Conservation (phyloP, 2,329 filamentous ascomycete species). For the Tolypocladium tundrense region DNA sequence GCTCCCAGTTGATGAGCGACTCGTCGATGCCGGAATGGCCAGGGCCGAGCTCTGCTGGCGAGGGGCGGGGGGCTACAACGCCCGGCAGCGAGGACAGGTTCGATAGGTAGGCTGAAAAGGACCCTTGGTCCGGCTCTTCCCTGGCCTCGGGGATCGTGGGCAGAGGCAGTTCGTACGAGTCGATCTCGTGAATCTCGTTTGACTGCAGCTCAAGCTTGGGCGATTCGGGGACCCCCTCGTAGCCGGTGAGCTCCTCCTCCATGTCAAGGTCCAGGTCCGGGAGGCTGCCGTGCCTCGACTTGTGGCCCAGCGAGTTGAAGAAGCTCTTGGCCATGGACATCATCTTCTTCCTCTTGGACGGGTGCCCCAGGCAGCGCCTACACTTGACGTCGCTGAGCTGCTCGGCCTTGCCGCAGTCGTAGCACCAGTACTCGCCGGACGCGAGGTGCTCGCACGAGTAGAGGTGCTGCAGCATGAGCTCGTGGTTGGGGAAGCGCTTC, state of each 20-base stretch:
- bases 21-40: constrained; percentile 6
- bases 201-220: constrained; percentile 33
- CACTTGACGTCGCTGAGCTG: constrained; percentile 41
- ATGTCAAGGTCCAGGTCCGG: constrained; percentile 15
- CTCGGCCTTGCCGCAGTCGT: constrained; percentile 41
- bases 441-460: constrained; percentile 28
- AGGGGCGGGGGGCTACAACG: background rate
- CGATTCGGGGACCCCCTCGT: constrained; percentile 29
- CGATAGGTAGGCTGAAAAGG: constrained; percentile 6
- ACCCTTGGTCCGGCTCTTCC: constrained; percentile 8
- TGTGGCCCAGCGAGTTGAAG: constrained; percentile 42
- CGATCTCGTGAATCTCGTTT: constrained; percentile 42
- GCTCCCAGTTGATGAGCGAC: constrained; percentile 15
- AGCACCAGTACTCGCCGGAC: constrained; percentile 45
- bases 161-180: constrained; percentile 33
- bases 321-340: constrained; percentile 43
- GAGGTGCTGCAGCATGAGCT: constrained; percentile 43
- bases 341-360: constrained; percentile 40
- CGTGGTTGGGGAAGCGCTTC: constrained; percentile 38
- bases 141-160: constrained; percentile 17
- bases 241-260: constrained; percentile 33
- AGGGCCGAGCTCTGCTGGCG: constrained; percentile 14
- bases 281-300: constrained; percentile 24
- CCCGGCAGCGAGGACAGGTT: background rate
- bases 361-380: constrained; percentile 37